These are phyloP conservation scores for Salmacisia buchloeana DNA, from an alignment of 1,284 basidiomycete genomes.

Conservation along the genomic window DNA sequence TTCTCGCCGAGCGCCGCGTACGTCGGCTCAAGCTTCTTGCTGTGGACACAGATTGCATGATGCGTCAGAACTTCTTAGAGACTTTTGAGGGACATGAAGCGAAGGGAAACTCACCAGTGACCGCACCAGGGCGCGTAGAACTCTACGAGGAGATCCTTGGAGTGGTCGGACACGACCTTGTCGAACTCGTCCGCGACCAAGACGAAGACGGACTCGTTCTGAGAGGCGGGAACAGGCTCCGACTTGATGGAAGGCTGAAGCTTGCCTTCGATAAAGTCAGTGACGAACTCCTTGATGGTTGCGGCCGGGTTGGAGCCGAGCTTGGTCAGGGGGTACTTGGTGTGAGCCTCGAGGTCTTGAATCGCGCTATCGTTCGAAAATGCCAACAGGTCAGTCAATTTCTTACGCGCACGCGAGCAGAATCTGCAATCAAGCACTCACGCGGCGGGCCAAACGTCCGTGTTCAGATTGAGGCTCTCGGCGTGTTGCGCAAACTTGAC, in stretches of 20 bases:
- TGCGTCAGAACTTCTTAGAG: not conserved
- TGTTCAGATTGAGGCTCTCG: slow-evolving; percentile 78
- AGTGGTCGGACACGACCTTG: slow-evolving; percentile 69
- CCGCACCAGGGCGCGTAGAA: slow-evolving; percentile 86
- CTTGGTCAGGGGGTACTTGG: slow-evolving; percentile 83
- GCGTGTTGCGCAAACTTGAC: slow-evolving; percentile 89
- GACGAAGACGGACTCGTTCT: slow-evolving; percentile 75
- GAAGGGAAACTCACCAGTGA: not conserved
- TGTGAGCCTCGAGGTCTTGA: slow-evolving; percentile 74
- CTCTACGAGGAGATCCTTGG: slow-evolving; percentile 91
- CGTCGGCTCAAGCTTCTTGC: slow-evolving; percentile 89
- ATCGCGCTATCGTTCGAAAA: slow-evolving; percentile 63
- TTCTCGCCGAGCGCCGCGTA: slow-evolving; percentile 88
- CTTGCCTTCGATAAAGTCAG: slow-evolving; percentile 66
- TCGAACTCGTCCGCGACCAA: slow-evolving; percentile 90
- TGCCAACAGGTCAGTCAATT: no score
- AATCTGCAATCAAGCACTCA: not conserved
- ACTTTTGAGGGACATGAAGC: not conserved
- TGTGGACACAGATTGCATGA: slow-evolving; percentile 50
- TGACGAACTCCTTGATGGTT: slow-evolving; percentile 60
- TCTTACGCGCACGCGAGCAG: no score
- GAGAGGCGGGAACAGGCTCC: slow-evolving; percentile 73
- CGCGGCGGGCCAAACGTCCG: slow-evolving; percentile 81
- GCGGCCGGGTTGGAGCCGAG: slow-evolving; percentile 58
- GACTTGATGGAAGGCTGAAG: slow-evolving; percentile 84